Conservation (phyloP, 75 land plant genomes). For the Pinus tabuliformis region DNA sequence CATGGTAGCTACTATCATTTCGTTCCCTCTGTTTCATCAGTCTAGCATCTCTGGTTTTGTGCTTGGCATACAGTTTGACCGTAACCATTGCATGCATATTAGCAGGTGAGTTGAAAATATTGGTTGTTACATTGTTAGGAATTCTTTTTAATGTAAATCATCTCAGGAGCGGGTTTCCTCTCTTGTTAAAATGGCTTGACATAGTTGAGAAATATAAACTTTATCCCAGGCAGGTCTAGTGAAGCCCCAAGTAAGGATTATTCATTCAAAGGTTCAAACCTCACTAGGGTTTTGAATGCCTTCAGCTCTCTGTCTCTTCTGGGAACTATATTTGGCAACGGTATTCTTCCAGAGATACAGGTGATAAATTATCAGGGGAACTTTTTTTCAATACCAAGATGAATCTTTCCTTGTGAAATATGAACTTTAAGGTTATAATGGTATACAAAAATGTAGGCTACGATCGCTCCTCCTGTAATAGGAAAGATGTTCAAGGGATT, state of each 20-base stretch:
- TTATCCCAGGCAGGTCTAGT: constrained; percentile 48
- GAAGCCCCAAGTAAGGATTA: constrained; percentile 72
- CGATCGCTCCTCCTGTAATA: constrained; percentile 29
- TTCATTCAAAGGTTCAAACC: constrained; percentile 31
- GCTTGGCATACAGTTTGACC: constrained; percentile 66
- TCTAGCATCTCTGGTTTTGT: constrained; percentile 60
- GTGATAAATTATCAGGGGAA: constrained; percentile 26
- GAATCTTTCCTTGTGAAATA: too few relatives aligned
- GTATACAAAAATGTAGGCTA: constrained; percentile 51
- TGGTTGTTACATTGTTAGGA: too few relatives aligned
- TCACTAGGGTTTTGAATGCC: constrained; percentile 42
- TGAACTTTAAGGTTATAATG: too few relatives aligned
- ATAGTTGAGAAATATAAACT: background rate
- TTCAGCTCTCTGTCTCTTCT: constrained; percentile 77
- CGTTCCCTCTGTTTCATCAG: constrained; percentile 82
- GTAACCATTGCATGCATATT: constrained; percentile 61
- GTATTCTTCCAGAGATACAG: constrained; percentile 94
- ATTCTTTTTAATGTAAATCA: background rate
- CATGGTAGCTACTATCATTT: constrained; percentile 69
- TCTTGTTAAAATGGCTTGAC: too few relatives aligned
- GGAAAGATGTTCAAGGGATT: constrained; percentile 95
- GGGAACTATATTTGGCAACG: constrained; percentile 71
- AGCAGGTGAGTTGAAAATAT: constrained; percentile 42
- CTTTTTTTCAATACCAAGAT: too few relatives aligned
- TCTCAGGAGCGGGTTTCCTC: too few relatives aligned